Evolutionary conservation across 2,329 filamentous ascomycete genomes (phyloP), one percentile per base, ranked within the genome.

Genomic region (Piedraia hortae): DNA sequence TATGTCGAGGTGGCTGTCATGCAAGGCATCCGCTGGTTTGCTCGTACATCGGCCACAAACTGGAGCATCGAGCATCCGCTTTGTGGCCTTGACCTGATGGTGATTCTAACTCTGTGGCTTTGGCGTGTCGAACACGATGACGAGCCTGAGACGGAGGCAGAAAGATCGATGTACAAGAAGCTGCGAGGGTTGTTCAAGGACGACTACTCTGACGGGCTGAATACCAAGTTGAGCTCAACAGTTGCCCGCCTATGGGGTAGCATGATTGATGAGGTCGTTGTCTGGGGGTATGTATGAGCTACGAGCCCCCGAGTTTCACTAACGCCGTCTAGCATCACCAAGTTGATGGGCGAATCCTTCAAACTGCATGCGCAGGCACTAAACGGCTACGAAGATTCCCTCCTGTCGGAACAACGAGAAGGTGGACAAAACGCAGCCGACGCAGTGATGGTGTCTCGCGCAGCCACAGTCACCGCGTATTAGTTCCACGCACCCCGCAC

Each of bases 71-170:
- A 97, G 53, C 82, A 97, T 45, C 80, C 85, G 23, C 66, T 97
- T 26, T 91, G 80, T 41, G 82, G 82, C 30, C 65, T 97, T 53
- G 85, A 97, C 46, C 59, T 93, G 34, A 90, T 97, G 65, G 85
- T 93, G 45, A 85, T 91, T 36, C 68, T 97, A 36, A 91, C 77
- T 39, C 58, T 93, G 34, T 97, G 85, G 85, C 69, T 97, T 38
- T 93, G 91, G 56, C 78, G 80, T 51, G 70, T 97, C 56, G 85
- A 97, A 70, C 80, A 93, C 53, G 85, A 97, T 54, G 80, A 89
- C 33, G 82, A 93, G 53, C 68, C 70, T 12, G 72, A 75, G 15
- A 74, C 66, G 14, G 69, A 73, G 34, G 77, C 88, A 39, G 77
- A 90, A 48, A 50, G 72, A 36, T 59, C 55, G 46, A 88, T 89